Percentiles rank a stretch among this genome's conserved stretches.
Conservation (phyloP, 2,329 filamentous ascomycete species). For the Talaromyces sp. region DNA sequence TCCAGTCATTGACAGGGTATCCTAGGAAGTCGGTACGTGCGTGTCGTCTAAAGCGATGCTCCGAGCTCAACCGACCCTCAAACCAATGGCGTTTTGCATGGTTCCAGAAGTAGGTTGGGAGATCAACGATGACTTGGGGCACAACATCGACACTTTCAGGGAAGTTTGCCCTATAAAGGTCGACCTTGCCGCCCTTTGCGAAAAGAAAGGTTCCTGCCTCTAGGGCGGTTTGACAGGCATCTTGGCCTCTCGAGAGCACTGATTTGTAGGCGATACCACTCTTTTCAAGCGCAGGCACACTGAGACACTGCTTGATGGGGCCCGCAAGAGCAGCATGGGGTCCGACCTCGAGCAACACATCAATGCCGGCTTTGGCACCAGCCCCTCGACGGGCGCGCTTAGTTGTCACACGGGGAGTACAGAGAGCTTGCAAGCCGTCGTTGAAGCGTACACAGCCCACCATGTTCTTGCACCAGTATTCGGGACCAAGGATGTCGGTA, state of each 20-base stretch:
- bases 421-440: conserved; percentile 11
- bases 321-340: conserved; percentile 24
- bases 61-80: background rate
- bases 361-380: background rate
- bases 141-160: background rate
- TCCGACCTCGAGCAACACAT: conserved; percentile 24
- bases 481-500: conserved; percentile 8
- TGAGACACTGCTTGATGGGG: conserved; percentile 21
- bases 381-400: background rate
- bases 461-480: conserved; percentile 29
- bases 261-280: background rate
- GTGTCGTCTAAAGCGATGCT: background rate
- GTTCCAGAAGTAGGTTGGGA: conserved; percentile 7
- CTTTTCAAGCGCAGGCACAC: background rate
- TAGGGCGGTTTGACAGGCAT: background rate
- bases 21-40: background rate
- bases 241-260: background rate
- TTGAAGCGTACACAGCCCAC: conserved; percentile 24
- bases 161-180: background rate
- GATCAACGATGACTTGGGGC: conserved; percentile 2
- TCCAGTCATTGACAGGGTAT: background rate
- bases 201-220: background rate
- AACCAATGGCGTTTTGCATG: background rate
- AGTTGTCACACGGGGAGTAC: background rate
- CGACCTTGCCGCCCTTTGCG: background rate